Evolutionary conservation across 768 basidiomycete species (phyloP).

Genomic region (Collybiopsis luxurians): DNA sequence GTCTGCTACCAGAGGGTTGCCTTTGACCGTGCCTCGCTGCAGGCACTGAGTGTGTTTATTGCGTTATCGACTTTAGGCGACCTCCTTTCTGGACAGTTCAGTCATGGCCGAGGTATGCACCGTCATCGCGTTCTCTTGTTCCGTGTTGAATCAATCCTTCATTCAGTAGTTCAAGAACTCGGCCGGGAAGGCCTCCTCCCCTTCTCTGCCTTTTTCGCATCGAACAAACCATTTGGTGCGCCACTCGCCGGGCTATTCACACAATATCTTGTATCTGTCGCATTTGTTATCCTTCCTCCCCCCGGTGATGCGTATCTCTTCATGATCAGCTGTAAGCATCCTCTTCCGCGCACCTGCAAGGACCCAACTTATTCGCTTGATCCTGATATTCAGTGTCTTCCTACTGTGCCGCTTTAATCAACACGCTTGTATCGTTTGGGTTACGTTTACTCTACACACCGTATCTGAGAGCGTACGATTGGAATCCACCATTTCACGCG

Average conservation of each 20-base stretch:
- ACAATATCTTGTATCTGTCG: constrained; percentile 59
- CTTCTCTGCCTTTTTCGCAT: constrained; percentile 63
- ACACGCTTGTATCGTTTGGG: constrained; percentile 58
- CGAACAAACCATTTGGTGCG: constrained; percentile 67
- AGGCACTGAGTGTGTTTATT: constrained; percentile 62
- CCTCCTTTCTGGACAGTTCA: constrained; percentile 59
- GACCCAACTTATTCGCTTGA: background rate
- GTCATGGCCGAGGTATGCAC: constrained; percentile 57
- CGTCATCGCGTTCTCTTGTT: background rate
- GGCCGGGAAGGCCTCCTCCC: constrained; percentile 72
- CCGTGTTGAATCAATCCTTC: background rate
- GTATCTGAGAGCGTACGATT: constrained; percentile 40
- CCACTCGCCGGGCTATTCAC: constrained; percentile 61
- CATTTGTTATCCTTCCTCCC: constrained; percentile 54
- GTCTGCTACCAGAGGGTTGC: background rate
- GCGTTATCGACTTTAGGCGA: constrained; percentile 66
- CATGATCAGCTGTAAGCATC: constrained; percentile 54
- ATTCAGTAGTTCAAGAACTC: constrained; percentile 66
- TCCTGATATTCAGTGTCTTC: constrained; percentile 44
- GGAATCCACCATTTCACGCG: constrained; percentile 66
- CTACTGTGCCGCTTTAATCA: constrained; percentile 56
- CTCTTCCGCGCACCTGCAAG: background rate
- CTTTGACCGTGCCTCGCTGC: background rate
- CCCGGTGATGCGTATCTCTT: constrained; percentile 77
- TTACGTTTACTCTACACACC: constrained; percentile 58